Conservation (phyloP, 768 basidiomycete genomes). For the Pleurotus salmoneostramineus region DNA sequence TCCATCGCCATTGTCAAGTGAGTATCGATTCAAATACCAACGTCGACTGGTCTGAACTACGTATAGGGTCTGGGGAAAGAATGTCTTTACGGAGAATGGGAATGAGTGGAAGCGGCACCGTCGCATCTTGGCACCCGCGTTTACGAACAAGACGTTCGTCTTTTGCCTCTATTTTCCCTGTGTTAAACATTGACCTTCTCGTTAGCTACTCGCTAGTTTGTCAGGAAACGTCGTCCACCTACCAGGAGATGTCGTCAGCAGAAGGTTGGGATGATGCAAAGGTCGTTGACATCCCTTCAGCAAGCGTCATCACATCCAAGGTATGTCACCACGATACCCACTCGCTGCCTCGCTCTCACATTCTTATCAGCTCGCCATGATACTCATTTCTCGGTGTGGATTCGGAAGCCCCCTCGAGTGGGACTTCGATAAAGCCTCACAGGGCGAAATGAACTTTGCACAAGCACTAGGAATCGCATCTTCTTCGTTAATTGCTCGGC, state of each 20-base stretch:
- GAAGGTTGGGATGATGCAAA: constrained; percentile 30
- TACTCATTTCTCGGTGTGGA: constrained; percentile 40
- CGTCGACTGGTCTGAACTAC: background rate
- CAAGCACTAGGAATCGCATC: constrained; percentile 30
- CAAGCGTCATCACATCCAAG: constrained; percentile 32
- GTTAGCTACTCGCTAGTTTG: constrained; percentile 37
- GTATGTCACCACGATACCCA: constrained; percentile 12
- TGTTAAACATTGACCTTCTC: background rate
- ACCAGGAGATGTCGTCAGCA: constrained; percentile 31
- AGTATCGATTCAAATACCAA: constrained; percentile 10
- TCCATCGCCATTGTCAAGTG: constrained; percentile 27
- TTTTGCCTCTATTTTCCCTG: background rate
- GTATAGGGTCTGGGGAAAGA: constrained; percentile 24
- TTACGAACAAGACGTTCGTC: constrained; percentile 19
- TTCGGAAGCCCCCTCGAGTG: constrained; percentile 41
- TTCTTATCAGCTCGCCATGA: constrained; percentile 30
- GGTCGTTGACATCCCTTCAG: constrained; percentile 21
- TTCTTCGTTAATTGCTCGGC: constrained; percentile 19
- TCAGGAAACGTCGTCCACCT: constrained; percentile 28
- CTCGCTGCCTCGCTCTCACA: background rate
- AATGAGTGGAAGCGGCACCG: constrained; percentile 29
- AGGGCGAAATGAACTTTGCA: constrained; percentile 32
- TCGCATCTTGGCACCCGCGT: constrained; percentile 26
- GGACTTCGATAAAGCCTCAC: constrained; percentile 28
- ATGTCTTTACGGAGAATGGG: constrained; percentile 21